phyloP scores from a whole-genome alignment of 176 grass and related monocot genomes.

The Tillandsia leiboldiana region DNA sequence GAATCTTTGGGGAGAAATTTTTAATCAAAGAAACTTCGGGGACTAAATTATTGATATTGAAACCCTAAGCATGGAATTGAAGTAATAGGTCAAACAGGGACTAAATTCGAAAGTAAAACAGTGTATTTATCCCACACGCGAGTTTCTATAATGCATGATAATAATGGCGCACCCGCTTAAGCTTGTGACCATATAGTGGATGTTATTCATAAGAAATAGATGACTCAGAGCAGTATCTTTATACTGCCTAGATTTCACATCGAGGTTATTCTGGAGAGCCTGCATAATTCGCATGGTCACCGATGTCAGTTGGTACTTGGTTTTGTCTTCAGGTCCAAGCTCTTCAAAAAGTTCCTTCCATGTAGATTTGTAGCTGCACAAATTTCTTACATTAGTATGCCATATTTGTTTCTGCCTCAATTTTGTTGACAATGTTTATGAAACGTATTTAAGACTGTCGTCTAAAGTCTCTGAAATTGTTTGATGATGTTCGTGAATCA shows the following conservation, averaged over 20 bases:
- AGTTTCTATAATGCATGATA: background rate
- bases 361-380: conserved; percentile 77
- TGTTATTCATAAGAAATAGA: conserved; percentile 98
- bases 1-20: too few species aligned
- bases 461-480: too few species aligned
- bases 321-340: conserved; percentile 64
- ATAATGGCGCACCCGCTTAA: conserved; percentile 51
- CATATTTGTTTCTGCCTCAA: too few species aligned
- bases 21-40: too few species aligned
- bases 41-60: too few species aligned
- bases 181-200: conserved; percentile 88
- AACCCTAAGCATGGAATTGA: too few species aligned
- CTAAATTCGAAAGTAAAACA: too few species aligned
- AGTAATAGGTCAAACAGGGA: too few species aligned
- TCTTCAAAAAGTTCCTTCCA: conserved; percentile 89
- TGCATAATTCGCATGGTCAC: conserved; percentile 98
- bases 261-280: conserved; percentile 87
- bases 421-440: too few species aligned
- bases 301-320: conserved; percentile 60
- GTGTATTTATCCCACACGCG: background rate
- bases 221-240: conserved; percentile 75
- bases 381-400: background rate
- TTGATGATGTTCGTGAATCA: too few species aligned
- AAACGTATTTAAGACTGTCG: too few species aligned
- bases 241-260: conserved; percentile 87